A percentile compares a stretch with the other conserved stretches of the same genome.
These are phyloP conservation scores for Phylloporus arenicola DNA, from an alignment of 768 basidiomycete species.

Conservation along the genomic window DNA sequence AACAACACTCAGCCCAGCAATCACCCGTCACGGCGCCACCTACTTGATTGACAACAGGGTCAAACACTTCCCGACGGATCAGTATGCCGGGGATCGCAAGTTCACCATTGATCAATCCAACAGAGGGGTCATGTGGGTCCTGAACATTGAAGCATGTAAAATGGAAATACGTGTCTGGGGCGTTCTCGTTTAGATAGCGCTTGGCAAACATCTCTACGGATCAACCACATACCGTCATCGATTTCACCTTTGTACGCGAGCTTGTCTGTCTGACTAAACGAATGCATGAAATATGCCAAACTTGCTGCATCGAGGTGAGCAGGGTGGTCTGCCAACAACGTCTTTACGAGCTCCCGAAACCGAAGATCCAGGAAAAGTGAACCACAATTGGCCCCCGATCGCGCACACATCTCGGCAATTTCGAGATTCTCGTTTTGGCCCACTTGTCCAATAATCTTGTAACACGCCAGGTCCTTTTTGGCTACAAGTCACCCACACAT, in stretches of 20 bases:
- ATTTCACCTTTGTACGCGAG: constrained; percentile 62
- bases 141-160: constrained; percentile 89
- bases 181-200: constrained; percentile 6
- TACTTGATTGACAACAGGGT: constrained; percentile 79
- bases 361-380: constrained; percentile 83
- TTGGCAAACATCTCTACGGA: background rate
- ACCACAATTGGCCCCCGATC: constrained; percentile 84
- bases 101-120: constrained; percentile 79
- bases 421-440: constrained; percentile 74
- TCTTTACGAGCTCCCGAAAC: constrained; percentile 77
- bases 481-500: constrained; percentile 4
- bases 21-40: constrained; percentile 4
- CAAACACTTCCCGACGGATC: constrained; percentile 79
- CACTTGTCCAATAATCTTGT: constrained; percentile 78
- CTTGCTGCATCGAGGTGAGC: constrained; percentile 78
- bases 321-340: constrained; percentile 75
- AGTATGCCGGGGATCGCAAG: constrained; percentile 76
- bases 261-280: constrained; percentile 87
- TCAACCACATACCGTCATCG: constrained; percentile 58
- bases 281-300: constrained; percentile 83
- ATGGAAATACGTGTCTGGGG: constrained; percentile 72
- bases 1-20: constrained; percentile 6
- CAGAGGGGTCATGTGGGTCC: constrained; percentile 72
- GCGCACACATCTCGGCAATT: constrained; percentile 86
- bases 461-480: constrained; percentile 43